A percentile compares a stretch with the other conserved stretches of the same genome.
Conservation (phyloP, 2,329 filamentous ascomycete species). For the Hymenoscyphus infarciens region DNA sequence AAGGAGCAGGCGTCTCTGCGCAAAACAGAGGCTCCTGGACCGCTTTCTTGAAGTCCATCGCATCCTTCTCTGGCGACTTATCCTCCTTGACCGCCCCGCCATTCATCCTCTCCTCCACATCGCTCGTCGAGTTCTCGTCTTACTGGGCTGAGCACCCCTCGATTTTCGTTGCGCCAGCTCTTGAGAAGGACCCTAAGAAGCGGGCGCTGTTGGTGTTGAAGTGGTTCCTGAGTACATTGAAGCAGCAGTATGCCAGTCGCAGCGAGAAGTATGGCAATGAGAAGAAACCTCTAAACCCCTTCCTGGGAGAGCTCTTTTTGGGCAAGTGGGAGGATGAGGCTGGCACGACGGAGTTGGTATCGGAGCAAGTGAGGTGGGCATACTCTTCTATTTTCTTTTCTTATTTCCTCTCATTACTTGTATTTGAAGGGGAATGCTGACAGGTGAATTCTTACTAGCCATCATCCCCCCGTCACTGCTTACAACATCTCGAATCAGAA, state of each 20-base stretch:
- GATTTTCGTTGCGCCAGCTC: conserved; percentile 77
- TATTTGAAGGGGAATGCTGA: conserved; percentile 4
- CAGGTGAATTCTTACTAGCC: conserved; percentile 43
- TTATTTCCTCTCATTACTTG: not conserved
- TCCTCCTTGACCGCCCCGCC: conserved; percentile 77
- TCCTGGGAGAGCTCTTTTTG: conserved; percentile 90
- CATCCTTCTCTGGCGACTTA: conserved; percentile 78
- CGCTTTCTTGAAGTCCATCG: conserved; percentile 55
- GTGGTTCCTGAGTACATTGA: conserved; percentile 92
- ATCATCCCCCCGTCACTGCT: conserved; percentile 92
- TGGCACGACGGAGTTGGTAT: conserved; percentile 81
- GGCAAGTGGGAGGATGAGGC: conserved; percentile 83
- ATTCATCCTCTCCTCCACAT: conserved; percentile 76
- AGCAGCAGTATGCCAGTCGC: conserved; percentile 72
- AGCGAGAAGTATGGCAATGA: conserved; percentile 83
- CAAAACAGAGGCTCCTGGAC: conserved; percentile 35
- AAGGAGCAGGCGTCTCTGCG: conserved; percentile 32
- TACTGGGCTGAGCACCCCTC: conserved; percentile 79
- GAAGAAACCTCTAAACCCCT: conserved; percentile 97
- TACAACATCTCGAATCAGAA: conserved; percentile 88
- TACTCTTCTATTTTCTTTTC: too few species aligned
- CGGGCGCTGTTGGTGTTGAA: conserved; percentile 84
- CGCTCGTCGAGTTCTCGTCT: conserved; percentile 74
- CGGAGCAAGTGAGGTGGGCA: conserved; percentile 80
- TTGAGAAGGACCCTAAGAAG: conserved; percentile 75